These are phyloP conservation scores for Xylaria longipes DNA, from an alignment of 495 filamentous ascomycete species.

Conservation along the genomic window DNA sequence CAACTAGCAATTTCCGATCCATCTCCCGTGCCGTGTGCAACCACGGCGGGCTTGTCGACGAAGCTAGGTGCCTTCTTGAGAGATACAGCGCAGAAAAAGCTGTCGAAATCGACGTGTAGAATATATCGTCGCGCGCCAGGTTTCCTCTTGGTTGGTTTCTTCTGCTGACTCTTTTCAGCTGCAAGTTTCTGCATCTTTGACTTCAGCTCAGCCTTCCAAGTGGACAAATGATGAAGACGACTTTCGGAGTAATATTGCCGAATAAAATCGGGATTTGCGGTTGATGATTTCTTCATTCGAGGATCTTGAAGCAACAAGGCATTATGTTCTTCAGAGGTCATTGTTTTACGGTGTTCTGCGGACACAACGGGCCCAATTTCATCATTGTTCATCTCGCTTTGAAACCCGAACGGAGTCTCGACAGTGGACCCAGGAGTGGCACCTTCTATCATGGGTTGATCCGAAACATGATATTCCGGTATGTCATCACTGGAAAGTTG, in stretches of 20 bases:
- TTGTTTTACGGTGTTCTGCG: conserved; percentile 43
- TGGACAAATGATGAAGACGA: conserved; percentile 90
- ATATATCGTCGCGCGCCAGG: conserved; percentile 78
- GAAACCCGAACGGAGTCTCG: not conserved
- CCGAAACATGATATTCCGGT: not conserved
- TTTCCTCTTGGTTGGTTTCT: conserved; percentile 48
- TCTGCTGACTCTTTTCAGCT: conserved; percentile 59
- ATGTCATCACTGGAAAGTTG: not conserved
- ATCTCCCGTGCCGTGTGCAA: conserved; percentile 83
- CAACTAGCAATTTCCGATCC: conserved; percentile 97
- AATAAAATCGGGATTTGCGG: conserved; percentile 88
- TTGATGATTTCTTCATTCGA: conserved; percentile 80
- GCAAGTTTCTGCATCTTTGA: conserved; percentile 80
- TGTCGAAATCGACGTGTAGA: conserved; percentile 96
- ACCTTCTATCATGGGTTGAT: not conserved
- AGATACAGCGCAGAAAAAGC: conserved; percentile 95
- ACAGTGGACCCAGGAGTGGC: not conserved
- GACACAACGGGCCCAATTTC: conserved; percentile 21
- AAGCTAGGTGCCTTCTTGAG: conserved; percentile 77
- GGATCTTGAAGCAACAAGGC: conserved; percentile 80
- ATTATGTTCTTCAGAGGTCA: conserved; percentile 94
- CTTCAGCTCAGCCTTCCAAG: conserved; percentile 94
- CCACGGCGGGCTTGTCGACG: conserved; percentile 80
- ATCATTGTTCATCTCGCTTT: conserved; percentile 37
- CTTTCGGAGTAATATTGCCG: conserved; percentile 95